Conservation (phyloP, 768 basidiomycete genomes). For the Hydnum rufescens region DNA sequence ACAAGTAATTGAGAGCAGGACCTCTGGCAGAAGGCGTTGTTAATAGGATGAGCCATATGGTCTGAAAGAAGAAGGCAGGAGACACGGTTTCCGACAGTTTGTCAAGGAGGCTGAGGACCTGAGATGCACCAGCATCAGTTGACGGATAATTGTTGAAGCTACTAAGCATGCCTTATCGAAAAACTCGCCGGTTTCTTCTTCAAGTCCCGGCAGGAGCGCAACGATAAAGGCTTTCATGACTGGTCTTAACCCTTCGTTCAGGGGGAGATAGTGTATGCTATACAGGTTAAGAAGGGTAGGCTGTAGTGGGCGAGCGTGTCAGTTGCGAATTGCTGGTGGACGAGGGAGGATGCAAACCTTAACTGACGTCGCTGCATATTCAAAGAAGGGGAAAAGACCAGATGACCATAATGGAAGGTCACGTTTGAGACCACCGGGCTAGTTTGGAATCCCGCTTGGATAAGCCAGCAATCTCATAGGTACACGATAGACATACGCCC, state of each 20-base stretch:
- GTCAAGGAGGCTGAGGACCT: slow-evolving; percentile 70
- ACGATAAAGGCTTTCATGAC: slow-evolving; percentile 89
- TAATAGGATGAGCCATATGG: slow-evolving; percentile 83
- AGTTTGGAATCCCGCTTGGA: slow-evolving; percentile 1
- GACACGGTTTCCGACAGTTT: slow-evolving; percentile 68
- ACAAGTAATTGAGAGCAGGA: slow-evolving; percentile 72
- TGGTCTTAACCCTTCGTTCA: slow-evolving; percentile 63
- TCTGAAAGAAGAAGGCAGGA: slow-evolving; percentile 83
- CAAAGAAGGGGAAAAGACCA: slow-evolving; percentile 95
- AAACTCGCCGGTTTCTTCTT: slow-evolving; percentile 95
- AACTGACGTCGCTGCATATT: slow-evolving; percentile 97
- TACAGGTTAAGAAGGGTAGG: slow-evolving; percentile 82
- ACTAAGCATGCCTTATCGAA: slow-evolving; percentile 53
- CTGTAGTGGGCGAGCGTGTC: slow-evolving; percentile 19
- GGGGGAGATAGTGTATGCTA: slow-evolving; percentile 76
- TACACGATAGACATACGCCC: slow-evolving; percentile 40
- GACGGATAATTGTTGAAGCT: neutral
- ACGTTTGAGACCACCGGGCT: slow-evolving; percentile 71
- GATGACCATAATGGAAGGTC: slow-evolving; percentile 90
- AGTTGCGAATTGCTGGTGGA: neutral
- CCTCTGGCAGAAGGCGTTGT: slow-evolving; percentile 73
- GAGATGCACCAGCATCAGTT: slow-evolving; percentile 2
- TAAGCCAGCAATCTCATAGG: slow-evolving; percentile 7
- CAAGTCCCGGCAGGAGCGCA: slow-evolving; percentile 81
- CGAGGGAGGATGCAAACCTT: slow-evolving; percentile 31